A percentile compares a stretch with the other conserved stretches of the same genome.
These are phyloP conservation scores for Phytophthora pisi DNA, from an alignment of 352 stramenopile species.

Conservation along the genomic window DNA sequence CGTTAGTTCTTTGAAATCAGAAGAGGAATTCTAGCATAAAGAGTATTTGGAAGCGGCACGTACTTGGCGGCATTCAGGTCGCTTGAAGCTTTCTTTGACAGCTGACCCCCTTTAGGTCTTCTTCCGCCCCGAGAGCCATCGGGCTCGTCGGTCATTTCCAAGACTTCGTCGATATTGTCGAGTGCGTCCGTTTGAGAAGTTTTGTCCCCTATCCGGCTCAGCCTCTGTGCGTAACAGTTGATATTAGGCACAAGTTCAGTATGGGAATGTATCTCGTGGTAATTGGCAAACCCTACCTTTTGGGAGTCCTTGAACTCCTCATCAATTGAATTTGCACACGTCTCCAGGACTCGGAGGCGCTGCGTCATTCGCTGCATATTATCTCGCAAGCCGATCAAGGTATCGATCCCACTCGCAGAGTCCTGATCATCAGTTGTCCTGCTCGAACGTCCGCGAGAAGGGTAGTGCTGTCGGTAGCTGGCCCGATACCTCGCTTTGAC, in stretches of 20 bases:
- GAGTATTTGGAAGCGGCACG: neutral
- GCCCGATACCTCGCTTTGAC: slow-evolving; percentile 21
- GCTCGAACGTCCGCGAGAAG: slow-evolving; percentile 4
- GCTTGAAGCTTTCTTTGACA: slow-evolving; percentile 48
- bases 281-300: slow-evolving; percentile 33
- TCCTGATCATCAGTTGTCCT: slow-evolving; percentile 15
- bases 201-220: slow-evolving; percentile 27
- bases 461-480: slow-evolving; percentile 27
- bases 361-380: slow-evolving; percentile 60
- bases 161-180: slow-evolving; percentile 24
- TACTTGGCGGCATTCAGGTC: slow-evolving; percentile 55
- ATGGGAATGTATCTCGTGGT: neutral
- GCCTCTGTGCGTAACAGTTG: slow-evolving; percentile 8
- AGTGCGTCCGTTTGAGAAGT: slow-evolving; percentile 12
- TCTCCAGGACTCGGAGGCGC: slow-evolving; percentile 55
- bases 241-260: neutral
- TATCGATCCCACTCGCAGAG: slow-evolving; percentile 14
- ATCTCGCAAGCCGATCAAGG: slow-evolving; percentile 43
- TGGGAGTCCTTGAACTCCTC: slow-evolving; percentile 62
- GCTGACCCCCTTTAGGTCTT: slow-evolving; percentile 2
- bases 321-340: slow-evolving; percentile 56
- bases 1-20: slow-evolving; percentile 17
- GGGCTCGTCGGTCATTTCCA: slow-evolving; percentile 16
- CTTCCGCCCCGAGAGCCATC: neutral
- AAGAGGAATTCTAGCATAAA: neutral